phyloP scores from a whole-genome alignment of 1,284 basidiomycete genomes.

The Moesziomyces antarcticus region DNA sequence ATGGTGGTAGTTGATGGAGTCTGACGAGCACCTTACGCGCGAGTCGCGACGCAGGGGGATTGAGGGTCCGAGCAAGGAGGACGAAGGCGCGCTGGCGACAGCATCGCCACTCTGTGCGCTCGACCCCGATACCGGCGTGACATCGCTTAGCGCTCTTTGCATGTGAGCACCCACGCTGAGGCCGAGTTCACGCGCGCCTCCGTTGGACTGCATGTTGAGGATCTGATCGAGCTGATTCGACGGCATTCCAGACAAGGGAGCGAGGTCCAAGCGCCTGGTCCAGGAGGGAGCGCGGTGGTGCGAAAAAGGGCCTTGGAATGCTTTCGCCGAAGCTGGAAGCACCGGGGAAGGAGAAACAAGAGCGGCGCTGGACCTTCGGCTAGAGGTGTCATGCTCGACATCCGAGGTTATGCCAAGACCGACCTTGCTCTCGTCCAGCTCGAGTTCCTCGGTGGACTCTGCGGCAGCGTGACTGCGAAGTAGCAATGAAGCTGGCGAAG shows the following conservation, averaged over 20 bases:
- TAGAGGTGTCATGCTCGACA: constrained; percentile 18
- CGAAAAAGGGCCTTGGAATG: constrained; percentile 44
- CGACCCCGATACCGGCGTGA: constrained; percentile 20
- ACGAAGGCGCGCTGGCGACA: constrained; percentile 10
- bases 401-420: constrained; percentile 49
- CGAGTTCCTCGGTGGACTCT: constrained; percentile 37
- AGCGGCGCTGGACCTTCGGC: constrained; percentile 28
- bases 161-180: constrained; percentile 7
- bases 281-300: constrained; percentile 52
- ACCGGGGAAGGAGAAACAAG: constrained; percentile 18
- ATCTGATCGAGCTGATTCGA: constrained; percentile 1
- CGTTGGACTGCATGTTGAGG: constrained; percentile 1
- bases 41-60: constrained; percentile 40
- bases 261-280: constrained; percentile 32
- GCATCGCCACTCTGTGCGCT: constrained; percentile 9
- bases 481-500: background rate
- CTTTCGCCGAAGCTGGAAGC: constrained; percentile 11
- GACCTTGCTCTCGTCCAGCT: constrained; percentile 37
- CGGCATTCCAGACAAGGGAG: constrained; percentile 10
- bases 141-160: constrained; percentile 33
- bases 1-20: constrained; percentile 16
- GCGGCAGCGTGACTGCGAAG: background rate
- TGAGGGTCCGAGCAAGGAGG: constrained; percentile 1
- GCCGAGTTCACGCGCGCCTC: constrained; percentile 11
- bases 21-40: constrained; percentile 37